phyloP scores from a whole-genome alignment of 495 filamentous ascomycete genomes.

The Neurospora sp. region DNA sequence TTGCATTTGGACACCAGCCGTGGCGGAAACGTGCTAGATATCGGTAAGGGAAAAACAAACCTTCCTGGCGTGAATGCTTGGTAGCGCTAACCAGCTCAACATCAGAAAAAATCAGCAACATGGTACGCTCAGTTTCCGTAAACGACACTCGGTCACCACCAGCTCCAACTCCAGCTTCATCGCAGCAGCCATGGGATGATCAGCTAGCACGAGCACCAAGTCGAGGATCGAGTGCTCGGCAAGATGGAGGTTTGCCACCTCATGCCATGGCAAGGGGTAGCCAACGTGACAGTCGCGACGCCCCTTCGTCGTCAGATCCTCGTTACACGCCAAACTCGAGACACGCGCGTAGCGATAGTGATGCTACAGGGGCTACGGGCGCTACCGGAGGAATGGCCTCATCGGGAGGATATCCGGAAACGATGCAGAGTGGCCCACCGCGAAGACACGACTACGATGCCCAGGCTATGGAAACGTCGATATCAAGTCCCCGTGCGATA shows the following conservation, averaged over 20 bases:
- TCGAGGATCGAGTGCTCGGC: slow-evolving; percentile 35
- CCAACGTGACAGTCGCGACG: slow-evolving; percentile 39
- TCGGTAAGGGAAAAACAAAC: slow-evolving; percentile 47
- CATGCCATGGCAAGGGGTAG: slow-evolving; percentile 18
- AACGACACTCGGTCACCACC: slow-evolving; percentile 49
- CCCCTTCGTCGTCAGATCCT: slow-evolving; percentile 46
- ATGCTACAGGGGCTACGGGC: slow-evolving; percentile 38
- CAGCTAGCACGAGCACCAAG: slow-evolving; percentile 39
- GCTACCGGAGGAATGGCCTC: slow-evolving; percentile 46
- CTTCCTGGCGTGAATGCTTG: background rate
- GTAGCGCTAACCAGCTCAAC: slow-evolving; percentile 8
- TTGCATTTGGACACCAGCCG: slow-evolving; percentile 89
- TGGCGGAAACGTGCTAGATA: slow-evolving; percentile 87
- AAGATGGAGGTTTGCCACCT: slow-evolving; percentile 16
- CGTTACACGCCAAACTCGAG: slow-evolving; percentile 47
- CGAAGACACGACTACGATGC: slow-evolving; percentile 91
- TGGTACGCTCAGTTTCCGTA: slow-evolving; percentile 75
- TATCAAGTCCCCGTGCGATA: slow-evolving; percentile 61
- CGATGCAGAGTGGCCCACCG: slow-evolving; percentile 43
- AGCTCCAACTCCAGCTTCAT: slow-evolving; percentile 32
- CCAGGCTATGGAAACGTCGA: slow-evolving; percentile 86
- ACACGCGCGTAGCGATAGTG: slow-evolving; percentile 63
- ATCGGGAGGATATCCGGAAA: slow-evolving; percentile 67
- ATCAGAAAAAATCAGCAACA: slow-evolving; percentile 87
- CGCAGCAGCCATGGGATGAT: slow-evolving; percentile 36